Base-by-base conservation (phyloP, 768 basidiomycete genomes). In the Auricularia auricula-judae region DNA sequence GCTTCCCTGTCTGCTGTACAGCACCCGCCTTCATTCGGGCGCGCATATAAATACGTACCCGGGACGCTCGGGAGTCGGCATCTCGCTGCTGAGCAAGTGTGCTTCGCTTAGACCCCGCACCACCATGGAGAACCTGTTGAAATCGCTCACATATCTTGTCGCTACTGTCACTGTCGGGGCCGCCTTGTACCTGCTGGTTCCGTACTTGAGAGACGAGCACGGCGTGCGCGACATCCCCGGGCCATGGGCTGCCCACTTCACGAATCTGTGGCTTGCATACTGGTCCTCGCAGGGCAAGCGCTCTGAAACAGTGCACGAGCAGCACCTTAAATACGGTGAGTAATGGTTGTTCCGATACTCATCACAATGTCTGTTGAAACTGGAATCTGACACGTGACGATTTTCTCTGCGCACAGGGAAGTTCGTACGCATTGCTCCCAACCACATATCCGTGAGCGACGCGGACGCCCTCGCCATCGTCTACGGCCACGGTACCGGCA, bases 401-500 rank as follows among this genome's bases (percentile, higher is more conserved):
- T 34, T 14, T 58, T 29, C 29, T 29, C 29, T 29, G 29, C 29
- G 21, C 36, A 4, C 65, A 88, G 86, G 87, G 33, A 81, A 81
- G 8, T 75, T 89, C 62, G 85, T 88, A 18, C 85, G 88, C 67
- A 75, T 90, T 65, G 87, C 87, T 0, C 89, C 89, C 0, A 87
- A 89, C 69, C 87, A 91, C 68, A 77, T 93, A 8, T 89, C 88
- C 1, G 79, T 93, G 60, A 84, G 87, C 11, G 85, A 90, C 69
- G 90, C 92, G 0, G 86, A 85, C 0, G 92, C 91, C 0, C 81
- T 94, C 14, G 79, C 79, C 44, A 71, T 85, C 65, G 79, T 95
- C 14, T 93, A 93, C 70, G 91, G 86, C 1, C 92, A 86, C 67
- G 91, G 91, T 3, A 92, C 86, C 64, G 91, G 92, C n/a, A 83